phyloP scores from a whole-genome alignment of 257 asterid genomes.

The Orobanche coerulescens region DNA sequence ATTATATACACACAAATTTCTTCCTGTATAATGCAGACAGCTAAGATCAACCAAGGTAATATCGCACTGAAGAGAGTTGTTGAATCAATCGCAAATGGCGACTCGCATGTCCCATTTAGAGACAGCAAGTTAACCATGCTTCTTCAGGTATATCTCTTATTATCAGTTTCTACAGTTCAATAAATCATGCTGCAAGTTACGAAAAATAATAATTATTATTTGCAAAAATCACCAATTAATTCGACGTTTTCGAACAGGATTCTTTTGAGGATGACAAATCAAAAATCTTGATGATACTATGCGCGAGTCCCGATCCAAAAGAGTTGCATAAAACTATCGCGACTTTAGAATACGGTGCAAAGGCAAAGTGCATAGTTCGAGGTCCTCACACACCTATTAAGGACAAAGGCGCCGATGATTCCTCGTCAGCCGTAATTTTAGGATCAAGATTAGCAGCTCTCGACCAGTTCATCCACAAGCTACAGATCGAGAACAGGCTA shows the following conservation, averaged over 20 bases:
- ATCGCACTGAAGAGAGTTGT: constrained; percentile 85
- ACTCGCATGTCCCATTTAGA: constrained; percentile 93
- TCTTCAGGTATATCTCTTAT: constrained; percentile 54
- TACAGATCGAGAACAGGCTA: constrained; percentile 69
- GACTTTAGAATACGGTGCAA: constrained; percentile 90
- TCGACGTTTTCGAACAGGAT: constrained; percentile 39
- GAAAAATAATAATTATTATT: too few species aligned
- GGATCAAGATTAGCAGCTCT: constrained; percentile 77
- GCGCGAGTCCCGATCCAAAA: constrained; percentile 93
- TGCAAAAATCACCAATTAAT: too few species aligned
- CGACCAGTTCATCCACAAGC: constrained; percentile 68
- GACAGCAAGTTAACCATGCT: constrained; percentile 99
- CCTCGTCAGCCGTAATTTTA: constrained; percentile 57
- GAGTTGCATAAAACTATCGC: constrained; percentile 89
- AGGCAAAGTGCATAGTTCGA: constrained; percentile 89
- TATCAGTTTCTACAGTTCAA: not conserved
- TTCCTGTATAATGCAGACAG: constrained; percentile 53
- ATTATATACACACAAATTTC: too few species aligned
- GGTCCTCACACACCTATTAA: constrained; percentile 68
- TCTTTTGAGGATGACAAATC: constrained; percentile 91
- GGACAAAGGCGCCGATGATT: constrained; percentile 68
- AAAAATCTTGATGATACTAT: constrained; percentile 83
- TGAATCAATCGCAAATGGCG: constrained; percentile 94
- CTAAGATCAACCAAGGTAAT: constrained; percentile 88
- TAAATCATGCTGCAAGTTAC: not conserved